Base-by-base conservation (phyloP, 2,329 filamentous ascomycete species). In the Basipetospora chlamydospora region DNA sequence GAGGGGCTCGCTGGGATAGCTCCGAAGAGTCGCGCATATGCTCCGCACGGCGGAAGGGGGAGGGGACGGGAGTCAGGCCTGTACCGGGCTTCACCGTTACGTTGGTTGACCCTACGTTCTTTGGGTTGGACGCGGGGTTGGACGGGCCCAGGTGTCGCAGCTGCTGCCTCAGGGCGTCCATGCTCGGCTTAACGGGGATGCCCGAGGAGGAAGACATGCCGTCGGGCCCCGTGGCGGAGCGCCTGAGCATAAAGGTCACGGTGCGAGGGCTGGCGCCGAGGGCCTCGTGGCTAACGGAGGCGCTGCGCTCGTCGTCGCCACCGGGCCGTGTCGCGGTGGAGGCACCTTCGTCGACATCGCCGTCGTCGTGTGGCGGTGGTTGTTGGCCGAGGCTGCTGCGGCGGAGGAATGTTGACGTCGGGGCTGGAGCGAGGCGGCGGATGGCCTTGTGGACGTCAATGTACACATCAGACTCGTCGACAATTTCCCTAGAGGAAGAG, bases 401-500 rank as follows among this genome's bases (percentile, higher is more conserved):
- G 38, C 48, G 68, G 16, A 52, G 56, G 21, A 63, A 69, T 39
- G 80, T 73, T 30, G 76, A 76, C 50, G 84, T 80, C 1, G 88
- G 88, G 2, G 87, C 86, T 1, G 86, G 86, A 15, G 80, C 74
- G 49, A 92, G 72, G 36, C 90, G 82, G 40, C 90, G 77, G 46
- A 98, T 95, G 16, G 90, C 90, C 62, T 96, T 96, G 66, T 96
- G 90, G 2, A 98, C 86, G 55, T 98, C 90, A 44, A 98, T 80
- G 50, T 93, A 98, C 9, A 98, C 90, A 57, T 98, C 90, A 0
- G 88, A 96, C 57, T 98, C 90, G 54, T 98, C 90, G 43, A 98
- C 92, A 44, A 96, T 98, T 68, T 98, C 90, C 64, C 82, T 87
- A 18, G 7, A 11, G 5, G 25, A 18, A 16, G n/a, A 7, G 49